phyloP scores from a whole-genome alignment of 2,329 filamentous ascomycete species.

The Lachnellula hyalina region DNA sequence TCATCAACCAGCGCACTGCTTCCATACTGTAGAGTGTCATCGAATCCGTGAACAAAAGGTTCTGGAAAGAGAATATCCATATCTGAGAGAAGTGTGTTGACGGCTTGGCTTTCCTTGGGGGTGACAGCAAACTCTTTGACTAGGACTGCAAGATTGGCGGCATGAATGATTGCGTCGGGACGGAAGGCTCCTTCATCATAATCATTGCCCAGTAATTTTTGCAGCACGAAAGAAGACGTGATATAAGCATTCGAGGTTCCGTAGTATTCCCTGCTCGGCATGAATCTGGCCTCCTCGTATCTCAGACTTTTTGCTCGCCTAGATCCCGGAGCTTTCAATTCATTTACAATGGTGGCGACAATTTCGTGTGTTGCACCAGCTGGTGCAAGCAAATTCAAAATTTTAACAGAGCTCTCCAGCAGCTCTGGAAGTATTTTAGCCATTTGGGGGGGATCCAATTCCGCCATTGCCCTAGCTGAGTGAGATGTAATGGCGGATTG shows the following conservation, averaged over 20 bases:
- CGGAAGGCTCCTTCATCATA: slow-evolving; percentile 26
- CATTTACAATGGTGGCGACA: slow-evolving; percentile 29
- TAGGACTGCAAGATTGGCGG: slow-evolving; percentile 39
- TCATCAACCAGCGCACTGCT: slow-evolving; percentile 36
- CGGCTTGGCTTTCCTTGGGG: slow-evolving; percentile 12
- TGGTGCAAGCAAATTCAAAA: slow-evolving; percentile 35
- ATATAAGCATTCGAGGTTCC: slow-evolving; percentile 31
- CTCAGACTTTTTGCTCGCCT: slow-evolving; percentile 11
- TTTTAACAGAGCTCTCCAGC: slow-evolving; percentile 28
- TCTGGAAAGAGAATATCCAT: slow-evolving; percentile 32
- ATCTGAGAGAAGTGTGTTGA: slow-evolving; percentile 19
- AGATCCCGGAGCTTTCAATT: slow-evolving; percentile 22
- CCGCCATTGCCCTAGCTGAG: slow-evolving; percentile 22
- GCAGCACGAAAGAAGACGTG: slow-evolving; percentile 28
- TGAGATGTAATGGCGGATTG: slow-evolving; percentile 11
- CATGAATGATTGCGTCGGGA: slow-evolving; percentile 35
- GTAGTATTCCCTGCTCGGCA: slow-evolving; percentile 11
- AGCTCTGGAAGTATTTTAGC: slow-evolving; percentile 36
- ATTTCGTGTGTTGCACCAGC: slow-evolving; percentile 22
- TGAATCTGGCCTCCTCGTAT: slow-evolving; percentile 16
- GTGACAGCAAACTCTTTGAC: slow-evolving; percentile 33
- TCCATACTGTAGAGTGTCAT: slow-evolving; percentile 23
- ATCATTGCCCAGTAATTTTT: slow-evolving; percentile 28
- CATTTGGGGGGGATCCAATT: slow-evolving; percentile 34
- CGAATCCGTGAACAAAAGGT: slow-evolving; percentile 33